A percentile compares a stretch with the other conserved stretches of the same genome.
Evolutionary conservation across 345 rosid genomes (phyloP).

Genomic region (Isatis tinctoria): DNA sequence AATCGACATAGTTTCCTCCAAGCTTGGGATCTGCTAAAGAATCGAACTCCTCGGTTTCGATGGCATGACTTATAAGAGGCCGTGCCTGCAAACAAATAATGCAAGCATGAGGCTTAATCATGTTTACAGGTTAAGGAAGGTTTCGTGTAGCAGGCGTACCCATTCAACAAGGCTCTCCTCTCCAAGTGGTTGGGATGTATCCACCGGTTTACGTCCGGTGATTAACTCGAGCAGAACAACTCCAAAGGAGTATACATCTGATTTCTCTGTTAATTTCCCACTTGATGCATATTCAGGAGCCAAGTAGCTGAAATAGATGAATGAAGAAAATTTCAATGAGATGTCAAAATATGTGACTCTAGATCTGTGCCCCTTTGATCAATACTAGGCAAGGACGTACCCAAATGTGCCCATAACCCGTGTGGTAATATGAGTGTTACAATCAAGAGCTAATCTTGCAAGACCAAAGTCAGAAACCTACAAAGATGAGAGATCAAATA

Average conservation of each 20-base stretch:
- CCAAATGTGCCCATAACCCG: conserved; percentile 99
- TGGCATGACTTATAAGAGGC: conserved; percentile 69
- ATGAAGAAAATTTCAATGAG: neutral
- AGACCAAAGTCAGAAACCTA: conserved; percentile 99
- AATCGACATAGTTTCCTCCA: conserved; percentile 51
- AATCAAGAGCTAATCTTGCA: conserved; percentile 87
- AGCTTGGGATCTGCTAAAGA: conserved; percentile 79
- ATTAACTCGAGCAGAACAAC: conserved; percentile 94
- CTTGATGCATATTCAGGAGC: conserved; percentile 99
- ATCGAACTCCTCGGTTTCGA: conserved; percentile 60
- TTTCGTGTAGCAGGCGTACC: conserved; percentile 36
- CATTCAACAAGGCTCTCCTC: conserved; percentile 98
- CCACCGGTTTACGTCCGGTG: conserved; percentile 95
- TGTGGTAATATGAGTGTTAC: conserved; percentile 84
- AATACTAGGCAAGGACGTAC: conserved; percentile 35
- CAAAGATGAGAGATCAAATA: neutral
- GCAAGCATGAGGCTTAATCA: neutral
- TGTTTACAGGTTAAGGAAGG: neutral
- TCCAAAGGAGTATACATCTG: conserved; percentile 92
- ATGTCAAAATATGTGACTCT: neutral
- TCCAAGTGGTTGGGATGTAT: conserved; percentile 78
- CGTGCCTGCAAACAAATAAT: conserved; percentile 58
- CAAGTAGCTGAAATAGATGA: conserved; percentile 54
- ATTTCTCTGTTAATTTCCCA: conserved; percentile 39
- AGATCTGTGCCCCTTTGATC: neutral